Percentiles rank a stretch among this genome's conserved stretches.
phyloP scores from a whole-genome alignment of 768 basidiomycete genomes.

The Suillus tomentosus region DNA sequence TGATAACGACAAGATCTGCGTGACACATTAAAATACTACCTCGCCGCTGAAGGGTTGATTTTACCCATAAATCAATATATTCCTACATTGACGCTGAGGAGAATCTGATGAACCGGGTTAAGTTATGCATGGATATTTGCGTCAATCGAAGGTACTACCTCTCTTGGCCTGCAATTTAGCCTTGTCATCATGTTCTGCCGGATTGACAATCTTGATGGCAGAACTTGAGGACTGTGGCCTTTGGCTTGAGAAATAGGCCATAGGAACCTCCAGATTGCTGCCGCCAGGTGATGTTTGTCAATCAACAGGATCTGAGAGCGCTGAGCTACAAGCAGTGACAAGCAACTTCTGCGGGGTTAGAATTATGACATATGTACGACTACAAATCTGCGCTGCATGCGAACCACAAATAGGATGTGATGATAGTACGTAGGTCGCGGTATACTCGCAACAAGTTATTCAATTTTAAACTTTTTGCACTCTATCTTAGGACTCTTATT shows the following conservation, averaged over 20 bases:
- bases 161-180: conserved; percentile 50
- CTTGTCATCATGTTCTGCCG: conserved; percentile 45
- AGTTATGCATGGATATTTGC: conserved; percentile 17
- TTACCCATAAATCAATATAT: conserved; percentile 91
- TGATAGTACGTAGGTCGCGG: no score
- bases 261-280: conserved; percentile 28
- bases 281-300: not conserved
- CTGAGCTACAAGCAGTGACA: not conserved
- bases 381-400: no score
- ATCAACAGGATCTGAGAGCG: not conserved
- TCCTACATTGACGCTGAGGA: conserved; percentile 81
- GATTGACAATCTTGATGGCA: conserved; percentile 74
- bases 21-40: conserved; percentile 5
- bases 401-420: not conserved
- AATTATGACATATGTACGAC: not conserved
- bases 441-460: conserved; percentile 3
- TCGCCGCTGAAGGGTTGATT: conserved; percentile 6
- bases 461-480: conserved; percentile 26
- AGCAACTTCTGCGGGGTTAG: not conserved
- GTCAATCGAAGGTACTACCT: conserved; percentile 42
- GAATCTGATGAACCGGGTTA: conserved; percentile 47
- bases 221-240: conserved; percentile 57
- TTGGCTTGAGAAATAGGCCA: conserved; percentile 73
- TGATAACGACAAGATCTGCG: conserved; percentile 80
- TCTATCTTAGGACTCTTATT: conserved; percentile 16